Evolutionary conservation across 768 basidiomycete species (phyloP).

Genomic region (Mycena venus): DNA sequence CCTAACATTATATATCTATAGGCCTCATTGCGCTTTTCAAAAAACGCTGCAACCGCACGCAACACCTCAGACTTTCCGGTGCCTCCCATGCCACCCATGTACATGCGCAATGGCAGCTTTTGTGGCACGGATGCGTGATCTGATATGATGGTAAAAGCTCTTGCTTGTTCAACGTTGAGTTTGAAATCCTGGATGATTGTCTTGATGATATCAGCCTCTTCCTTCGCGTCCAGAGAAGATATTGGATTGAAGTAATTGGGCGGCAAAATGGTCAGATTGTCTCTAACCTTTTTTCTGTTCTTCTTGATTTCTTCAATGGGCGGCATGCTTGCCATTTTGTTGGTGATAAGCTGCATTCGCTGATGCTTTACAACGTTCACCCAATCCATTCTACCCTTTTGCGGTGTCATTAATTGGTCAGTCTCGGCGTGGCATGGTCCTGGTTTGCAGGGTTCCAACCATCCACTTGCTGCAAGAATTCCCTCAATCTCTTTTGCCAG

Average conservation of each 20-base stretch:
- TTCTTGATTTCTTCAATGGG: not conserved
- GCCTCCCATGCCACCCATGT: not conserved
- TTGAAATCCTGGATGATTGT: not conserved
- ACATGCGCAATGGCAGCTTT: not conserved
- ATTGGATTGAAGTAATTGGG: not conserved
- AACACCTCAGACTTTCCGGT: not conserved
- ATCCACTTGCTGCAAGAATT: no score
- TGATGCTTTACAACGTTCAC: no score
- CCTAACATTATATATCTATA: no score
- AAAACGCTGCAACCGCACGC: no score
- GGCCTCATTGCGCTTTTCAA: no score
- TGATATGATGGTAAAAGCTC: not conserved
- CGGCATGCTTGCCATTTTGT: no score
- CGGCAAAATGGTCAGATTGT: not conserved
- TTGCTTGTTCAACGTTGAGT: not conserved
- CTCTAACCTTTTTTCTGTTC: not conserved
- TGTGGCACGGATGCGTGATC: not conserved
- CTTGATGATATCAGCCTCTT: not conserved
- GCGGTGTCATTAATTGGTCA: no score
- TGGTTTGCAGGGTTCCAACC: no score
- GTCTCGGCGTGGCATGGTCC: no score
- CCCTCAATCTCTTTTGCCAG: no score
- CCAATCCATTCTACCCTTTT: no score
- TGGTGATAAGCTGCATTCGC: no score
- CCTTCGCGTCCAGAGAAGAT: not conserved